A percentile compares a stretch with the other conserved stretches of the same genome.
Conservation (phyloP, 768 basidiomycete genomes). For the Termitomyces sp. region DNA sequence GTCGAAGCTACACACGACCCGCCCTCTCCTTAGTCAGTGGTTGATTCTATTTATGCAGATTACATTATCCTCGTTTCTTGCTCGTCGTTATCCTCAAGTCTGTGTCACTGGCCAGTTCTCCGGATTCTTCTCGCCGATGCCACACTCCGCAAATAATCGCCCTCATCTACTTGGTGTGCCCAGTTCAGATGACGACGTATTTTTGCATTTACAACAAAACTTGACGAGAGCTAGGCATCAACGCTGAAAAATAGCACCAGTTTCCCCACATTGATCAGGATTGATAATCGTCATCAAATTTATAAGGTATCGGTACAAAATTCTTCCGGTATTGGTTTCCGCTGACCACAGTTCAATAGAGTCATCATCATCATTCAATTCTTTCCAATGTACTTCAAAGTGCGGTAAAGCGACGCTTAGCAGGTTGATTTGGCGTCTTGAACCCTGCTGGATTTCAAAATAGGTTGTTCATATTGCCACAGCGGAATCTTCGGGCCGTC, state of each 20-base stretch:
- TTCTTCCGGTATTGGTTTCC: background rate
- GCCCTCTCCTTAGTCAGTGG: too few species aligned
- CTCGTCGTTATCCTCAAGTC: too few species aligned
- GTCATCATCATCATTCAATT: background rate
- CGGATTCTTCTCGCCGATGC: too few species aligned
- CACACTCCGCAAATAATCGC: too few species aligned
- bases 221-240: too few species aligned
- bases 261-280: background rate
- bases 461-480: background rate
- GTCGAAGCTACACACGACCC: too few species aligned
- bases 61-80: too few species aligned
- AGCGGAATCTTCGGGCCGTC: conserved; percentile 9
- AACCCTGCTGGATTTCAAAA: background rate
- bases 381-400: background rate
- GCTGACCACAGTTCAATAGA: background rate
- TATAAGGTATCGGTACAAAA: background rate
- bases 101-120: too few species aligned
- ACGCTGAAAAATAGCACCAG: background rate
- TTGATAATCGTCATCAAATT: background rate
- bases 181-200: too few species aligned
- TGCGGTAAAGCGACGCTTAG: background rate
- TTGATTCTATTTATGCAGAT: too few species aligned
- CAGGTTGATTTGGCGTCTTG: background rate
- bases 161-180: too few species aligned
- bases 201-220: too few species aligned